These are phyloP conservation scores for Myriosclerotinia scirpicola DNA, from an alignment of 2,329 filamentous ascomycete species.

Conservation along the genomic window DNA sequence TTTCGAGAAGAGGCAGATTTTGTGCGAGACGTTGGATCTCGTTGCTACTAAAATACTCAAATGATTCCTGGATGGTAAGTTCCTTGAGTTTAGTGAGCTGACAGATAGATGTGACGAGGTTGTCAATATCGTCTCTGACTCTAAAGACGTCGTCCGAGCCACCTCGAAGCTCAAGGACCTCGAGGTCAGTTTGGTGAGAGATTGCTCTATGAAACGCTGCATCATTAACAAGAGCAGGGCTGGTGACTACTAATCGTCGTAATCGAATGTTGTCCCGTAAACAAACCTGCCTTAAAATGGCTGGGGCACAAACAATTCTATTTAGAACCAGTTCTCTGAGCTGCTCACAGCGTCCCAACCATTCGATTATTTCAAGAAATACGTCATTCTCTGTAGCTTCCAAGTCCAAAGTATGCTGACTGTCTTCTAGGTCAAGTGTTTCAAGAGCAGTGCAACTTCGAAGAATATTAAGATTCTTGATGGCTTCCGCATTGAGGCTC, in stretches of 20 bases:
- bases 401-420: constrained; percentile 46
- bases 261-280: constrained; percentile 49
- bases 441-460: constrained; percentile 51
- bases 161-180: constrained; percentile 47
- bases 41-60: constrained; percentile 50
- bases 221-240: constrained; percentile 50
- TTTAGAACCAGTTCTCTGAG: constrained; percentile 53
- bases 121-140: constrained; percentile 48
- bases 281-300: constrained; percentile 52
- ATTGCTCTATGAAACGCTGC: constrained; percentile 54
- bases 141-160: constrained; percentile 48
- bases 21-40: constrained; percentile 51
- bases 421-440: constrained; percentile 49
- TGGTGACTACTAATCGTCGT: constrained; percentile 49
- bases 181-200: constrained; percentile 50
- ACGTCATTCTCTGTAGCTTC: constrained; percentile 54
- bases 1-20: constrained; percentile 49
- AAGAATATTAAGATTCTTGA: constrained; percentile 51
- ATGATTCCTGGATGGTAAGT: constrained; percentile 53
- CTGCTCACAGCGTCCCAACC: constrained; percentile 54
- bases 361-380: constrained; percentile 52
- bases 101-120: constrained; percentile 52
- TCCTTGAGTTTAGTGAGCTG: constrained; percentile 52
- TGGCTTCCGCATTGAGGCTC: constrained; percentile 49
- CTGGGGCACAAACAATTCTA: constrained; percentile 52